phyloP scores from a whole-genome alignment of 2,329 filamentous ascomycete species.

The Emergomyces orientalis region DNA sequence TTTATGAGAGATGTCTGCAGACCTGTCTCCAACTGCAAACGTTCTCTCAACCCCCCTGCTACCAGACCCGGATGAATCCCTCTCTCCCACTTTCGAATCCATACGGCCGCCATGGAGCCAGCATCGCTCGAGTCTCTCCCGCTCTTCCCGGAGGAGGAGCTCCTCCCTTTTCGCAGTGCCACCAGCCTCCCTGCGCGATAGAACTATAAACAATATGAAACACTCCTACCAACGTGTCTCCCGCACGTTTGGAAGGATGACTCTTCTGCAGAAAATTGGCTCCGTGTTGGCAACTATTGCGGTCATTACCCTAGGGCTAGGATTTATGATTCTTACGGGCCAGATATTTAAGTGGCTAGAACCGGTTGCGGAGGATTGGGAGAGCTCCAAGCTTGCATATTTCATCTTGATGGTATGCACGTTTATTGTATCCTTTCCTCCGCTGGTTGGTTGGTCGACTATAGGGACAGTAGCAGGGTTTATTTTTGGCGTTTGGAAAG shows the following conservation, averaged over 20 bases:
- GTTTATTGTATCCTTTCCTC: constrained; percentile 72
- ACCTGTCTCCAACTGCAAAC: constrained; percentile 45
- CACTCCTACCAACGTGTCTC: constrained; percentile 25
- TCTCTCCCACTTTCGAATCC: constrained; percentile 38
- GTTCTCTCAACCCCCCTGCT: constrained; percentile 44
- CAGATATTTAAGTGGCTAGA: constrained; percentile 66
- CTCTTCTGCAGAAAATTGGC: constrained; percentile 51
- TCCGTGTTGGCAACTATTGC: constrained; percentile 45
- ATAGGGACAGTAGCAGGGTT: constrained; percentile 62
- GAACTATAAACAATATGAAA: constrained; percentile 30
- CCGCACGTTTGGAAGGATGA: constrained; percentile 33
- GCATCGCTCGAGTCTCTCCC: constrained; percentile 27
- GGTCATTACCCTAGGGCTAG: constrained; percentile 49
- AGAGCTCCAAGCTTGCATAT: constrained; percentile 61
- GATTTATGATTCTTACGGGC: constrained; percentile 70
- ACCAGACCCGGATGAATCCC: constrained; percentile 31
- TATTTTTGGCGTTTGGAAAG: constrained; percentile 61
- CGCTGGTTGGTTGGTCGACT: constrained; percentile 77
- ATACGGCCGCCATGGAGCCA: constrained; percentile 46
- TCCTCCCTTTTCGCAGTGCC: constrained; percentile 29
- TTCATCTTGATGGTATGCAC: constrained; percentile 65
- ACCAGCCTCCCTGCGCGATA: constrained; percentile 29
- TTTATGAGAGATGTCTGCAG: constrained; percentile 33
- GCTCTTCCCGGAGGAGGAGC: constrained; percentile 26
- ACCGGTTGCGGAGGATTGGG: constrained; percentile 68